These are phyloP conservation scores for Neocallimastix lanati DNA, from an alignment of 192 early-diverging fungal genomes.

Conservation along the genomic window DNA sequence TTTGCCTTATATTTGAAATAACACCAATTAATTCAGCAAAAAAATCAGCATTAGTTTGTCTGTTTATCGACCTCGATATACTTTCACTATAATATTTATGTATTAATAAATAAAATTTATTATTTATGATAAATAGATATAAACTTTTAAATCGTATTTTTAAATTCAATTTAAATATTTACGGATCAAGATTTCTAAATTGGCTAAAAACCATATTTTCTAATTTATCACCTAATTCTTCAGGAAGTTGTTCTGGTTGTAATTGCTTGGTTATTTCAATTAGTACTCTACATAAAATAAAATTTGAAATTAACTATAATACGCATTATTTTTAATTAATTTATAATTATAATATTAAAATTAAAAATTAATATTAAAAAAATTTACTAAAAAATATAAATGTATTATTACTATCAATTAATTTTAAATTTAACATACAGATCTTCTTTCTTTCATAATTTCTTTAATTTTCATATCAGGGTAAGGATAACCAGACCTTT, in stretches of 20 bases:
- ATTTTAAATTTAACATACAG: background rate
- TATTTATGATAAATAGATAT: no score
- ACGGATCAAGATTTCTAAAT: slow-evolving; percentile 72
- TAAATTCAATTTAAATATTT: slow-evolving; percentile 8
- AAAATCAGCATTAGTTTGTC: slow-evolving; percentile 72
- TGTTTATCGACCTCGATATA: slow-evolving; percentile 50
- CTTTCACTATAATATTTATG: slow-evolving; percentile 20
- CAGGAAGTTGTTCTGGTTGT: slow-evolving; percentile 46
- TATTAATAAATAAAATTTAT: background rate
- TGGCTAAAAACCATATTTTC: slow-evolving; percentile 91
- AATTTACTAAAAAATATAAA: background rate
- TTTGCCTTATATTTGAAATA: slow-evolving; percentile 57
- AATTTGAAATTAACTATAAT: slow-evolving; percentile 42
- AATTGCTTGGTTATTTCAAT: slow-evolving; percentile 68
- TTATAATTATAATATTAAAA: no score
- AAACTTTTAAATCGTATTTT: no score
- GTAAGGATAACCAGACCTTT: background rate
- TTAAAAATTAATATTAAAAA: background rate
- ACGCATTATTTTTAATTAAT: no score
- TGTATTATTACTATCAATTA: background rate
- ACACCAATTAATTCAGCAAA: slow-evolving; percentile 85
- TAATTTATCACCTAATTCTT: slow-evolving; percentile 65
- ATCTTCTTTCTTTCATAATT: background rate
- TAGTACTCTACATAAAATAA: slow-evolving; percentile 73
- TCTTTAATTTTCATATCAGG: background rate